phyloP scores from a whole-genome alignment of 805 yeast genomes.

The Sugiyamaella smithiae region DNA sequence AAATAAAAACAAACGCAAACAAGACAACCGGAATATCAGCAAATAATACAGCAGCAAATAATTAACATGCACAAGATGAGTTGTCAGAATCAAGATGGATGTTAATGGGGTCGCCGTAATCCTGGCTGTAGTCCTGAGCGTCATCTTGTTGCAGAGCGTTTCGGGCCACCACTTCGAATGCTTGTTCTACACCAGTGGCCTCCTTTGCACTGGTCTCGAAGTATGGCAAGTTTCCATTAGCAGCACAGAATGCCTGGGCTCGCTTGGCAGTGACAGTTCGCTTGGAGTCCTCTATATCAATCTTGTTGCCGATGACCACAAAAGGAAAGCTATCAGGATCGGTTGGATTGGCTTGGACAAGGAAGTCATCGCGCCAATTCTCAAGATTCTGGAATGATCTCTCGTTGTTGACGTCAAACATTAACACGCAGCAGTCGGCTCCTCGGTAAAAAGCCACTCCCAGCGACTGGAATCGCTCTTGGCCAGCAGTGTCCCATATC shows the following conservation, averaged over 20 bases:
- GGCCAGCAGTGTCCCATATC: conserved; percentile 99
- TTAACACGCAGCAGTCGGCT: conserved; percentile 95
- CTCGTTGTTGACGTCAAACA: conserved; percentile 92
- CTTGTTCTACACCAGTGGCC: conserved; percentile 90
- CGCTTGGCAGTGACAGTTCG: conserved; percentile 63
- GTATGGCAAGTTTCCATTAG: conserved; percentile 78
- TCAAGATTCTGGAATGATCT: conserved; percentile 87
- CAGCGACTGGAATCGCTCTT: conserved; percentile 92
- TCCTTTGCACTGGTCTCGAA: conserved; percentile 98
- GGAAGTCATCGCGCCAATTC: conserved; percentile 93
- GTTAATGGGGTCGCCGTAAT: conserved; percentile 93
- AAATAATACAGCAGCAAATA: too few relatives aligned
- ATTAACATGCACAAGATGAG: conserved; percentile 72
- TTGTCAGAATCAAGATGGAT: conserved; percentile 85
- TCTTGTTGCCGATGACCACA: conserved; percentile 90
- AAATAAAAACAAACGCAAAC: background rate
- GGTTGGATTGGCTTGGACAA: conserved; percentile 86
- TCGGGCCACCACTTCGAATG: conserved; percentile 93
- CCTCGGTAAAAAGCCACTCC: conserved; percentile 98
- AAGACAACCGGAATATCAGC: too few relatives aligned
- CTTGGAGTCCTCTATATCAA: conserved; percentile 89
- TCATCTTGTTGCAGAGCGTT: conserved; percentile 95
- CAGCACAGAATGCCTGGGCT: conserved; percentile 60
- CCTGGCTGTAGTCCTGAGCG: conserved; percentile 85
- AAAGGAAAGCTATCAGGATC: conserved; percentile 96